Evolutionary conservation across 805 yeast species (phyloP), one percentile per base, ranked within the genome.

Genomic region (Yarrowia osloensis): DNA sequence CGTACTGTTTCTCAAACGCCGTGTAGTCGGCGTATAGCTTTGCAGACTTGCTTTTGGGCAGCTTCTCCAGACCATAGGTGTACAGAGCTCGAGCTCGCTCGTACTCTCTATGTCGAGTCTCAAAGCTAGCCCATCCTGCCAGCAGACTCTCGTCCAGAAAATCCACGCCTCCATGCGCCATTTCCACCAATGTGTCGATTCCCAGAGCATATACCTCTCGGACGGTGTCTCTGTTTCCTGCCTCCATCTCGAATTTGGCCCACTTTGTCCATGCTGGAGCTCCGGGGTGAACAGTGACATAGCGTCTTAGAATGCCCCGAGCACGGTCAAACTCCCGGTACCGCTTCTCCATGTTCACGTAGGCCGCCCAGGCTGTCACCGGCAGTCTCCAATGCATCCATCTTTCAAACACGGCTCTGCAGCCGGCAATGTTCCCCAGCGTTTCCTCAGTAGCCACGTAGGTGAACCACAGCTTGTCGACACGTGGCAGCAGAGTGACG

Each of bases 371-470:
- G 0, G 90, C 95, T 13, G 81, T 78, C 19, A 73, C 73, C 15
- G 71, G 72, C 0, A 97, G 97, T 69, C 85, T 85, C 91, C 96
- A 89, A 28, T 80, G 78, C 62, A 89, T 78, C 99, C 99, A 94
- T 67, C 88, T 81, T 68, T 87, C 86, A 76, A 88, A 93, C 7
- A 94, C 80, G 15, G 77, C 76, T 62, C 96, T 77, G 2, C 88
- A 88, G 8, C 88, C 87, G 4, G 79, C 74, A 46, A 85, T 77
- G 73, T 91, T 86, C 44, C 86, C 87, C 28, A 91, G 77, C 0
- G 89, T 82, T 76, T 92, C 98, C 76, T 92, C 98, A 19, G 93
- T 83, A 54, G 88, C 87, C 8, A 90, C 87, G 73, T 91, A 92
- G 68, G 86, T 82, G 74, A 85, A 90, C 98, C 98, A 94, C 22